phyloP scores from a whole-genome alignment of 1,284 basidiomycete genomes.

The Boletus subluridellus region DNA sequence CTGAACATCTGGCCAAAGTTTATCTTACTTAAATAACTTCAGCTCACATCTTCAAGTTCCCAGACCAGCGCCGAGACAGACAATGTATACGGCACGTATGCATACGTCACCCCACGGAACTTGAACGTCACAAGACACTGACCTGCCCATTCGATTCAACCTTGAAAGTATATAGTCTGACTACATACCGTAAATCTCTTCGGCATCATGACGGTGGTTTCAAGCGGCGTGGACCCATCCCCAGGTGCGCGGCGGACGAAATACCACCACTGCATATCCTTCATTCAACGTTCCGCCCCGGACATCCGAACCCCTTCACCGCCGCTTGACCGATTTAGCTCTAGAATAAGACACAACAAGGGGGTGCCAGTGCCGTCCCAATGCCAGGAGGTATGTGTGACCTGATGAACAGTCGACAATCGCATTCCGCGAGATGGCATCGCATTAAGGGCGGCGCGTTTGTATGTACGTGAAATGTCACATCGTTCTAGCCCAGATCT shows the following conservation, averaged over 20 bases:
- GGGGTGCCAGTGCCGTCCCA: neutral
- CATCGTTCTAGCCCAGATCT: neutral
- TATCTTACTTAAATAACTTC: neutral
- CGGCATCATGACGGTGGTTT: neutral
- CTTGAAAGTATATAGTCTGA: neutral
- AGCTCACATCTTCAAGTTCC: neutral
- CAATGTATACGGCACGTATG: neutral
- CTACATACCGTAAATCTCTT: neutral
- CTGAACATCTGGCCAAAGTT: neutral
- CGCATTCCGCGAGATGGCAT: neutral
- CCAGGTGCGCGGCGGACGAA: neutral
- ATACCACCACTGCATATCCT: neutral
- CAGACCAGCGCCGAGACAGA: neutral
- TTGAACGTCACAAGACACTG: neutral
- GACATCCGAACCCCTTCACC: neutral
- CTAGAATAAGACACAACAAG: slow-evolving; percentile 1
- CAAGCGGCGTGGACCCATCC: neutral
- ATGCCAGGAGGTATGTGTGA: neutral
- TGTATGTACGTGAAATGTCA: slow-evolving; percentile 8
- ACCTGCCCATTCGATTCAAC: neutral
- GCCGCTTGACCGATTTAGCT: slow-evolving; percentile 6
- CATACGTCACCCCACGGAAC: neutral
- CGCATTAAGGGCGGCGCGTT: neutral
- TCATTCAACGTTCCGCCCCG: neutral
- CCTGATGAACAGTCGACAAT: neutral